phyloP scores from a whole-genome alignment of 2,329 filamentous ascomycete genomes.

The Hypoxylon sp. region DNA sequence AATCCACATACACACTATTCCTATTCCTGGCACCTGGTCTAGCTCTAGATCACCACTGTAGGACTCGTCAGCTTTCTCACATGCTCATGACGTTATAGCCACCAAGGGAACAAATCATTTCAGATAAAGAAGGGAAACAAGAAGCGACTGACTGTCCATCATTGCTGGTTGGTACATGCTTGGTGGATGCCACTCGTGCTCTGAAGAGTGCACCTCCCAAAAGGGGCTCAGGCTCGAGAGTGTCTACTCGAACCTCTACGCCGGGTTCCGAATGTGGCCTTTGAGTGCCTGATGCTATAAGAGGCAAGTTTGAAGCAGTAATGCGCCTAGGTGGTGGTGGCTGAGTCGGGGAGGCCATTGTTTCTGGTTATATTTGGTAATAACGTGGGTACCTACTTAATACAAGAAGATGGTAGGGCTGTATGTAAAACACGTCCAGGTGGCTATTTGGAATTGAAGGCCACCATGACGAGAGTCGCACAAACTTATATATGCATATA shows the following conservation, averaged over 20 bases:
- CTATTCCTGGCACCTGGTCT: conserved; percentile 42
- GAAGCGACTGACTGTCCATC: conserved; percentile 41
- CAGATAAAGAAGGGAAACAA: conserved; percentile 5
- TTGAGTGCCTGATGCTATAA: conserved; percentile 19
- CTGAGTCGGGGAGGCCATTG: conserved; percentile 20
- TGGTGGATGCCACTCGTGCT: conserved; percentile 39
- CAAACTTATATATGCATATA: conserved; percentile 15
- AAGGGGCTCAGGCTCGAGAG: conserved; percentile 36
- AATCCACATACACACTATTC: conserved; percentile 40
- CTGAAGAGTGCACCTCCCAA: conserved; percentile 32
- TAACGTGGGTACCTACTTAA: too few relatives aligned
- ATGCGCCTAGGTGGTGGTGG: conserved; percentile 40
- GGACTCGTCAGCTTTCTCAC: conserved; percentile 8
- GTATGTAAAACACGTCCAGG: too few relatives aligned
- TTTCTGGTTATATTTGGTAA: too few relatives aligned
- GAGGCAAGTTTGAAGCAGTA: conserved; percentile 40
- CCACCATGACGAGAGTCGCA: conserved; percentile 1
- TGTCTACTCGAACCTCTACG: conserved; percentile 42
- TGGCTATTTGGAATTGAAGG: too few relatives aligned
- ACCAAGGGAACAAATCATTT: not conserved
- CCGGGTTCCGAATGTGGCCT: conserved; percentile 37
- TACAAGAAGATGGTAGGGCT: too few relatives aligned
- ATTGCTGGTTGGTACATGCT: conserved; percentile 40
- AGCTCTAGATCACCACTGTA: conserved; percentile 40
- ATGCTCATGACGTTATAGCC: not conserved